Base-by-base conservation (phyloP, 257 asterid genomes). In the Anisodus acutangulus region DNA sequence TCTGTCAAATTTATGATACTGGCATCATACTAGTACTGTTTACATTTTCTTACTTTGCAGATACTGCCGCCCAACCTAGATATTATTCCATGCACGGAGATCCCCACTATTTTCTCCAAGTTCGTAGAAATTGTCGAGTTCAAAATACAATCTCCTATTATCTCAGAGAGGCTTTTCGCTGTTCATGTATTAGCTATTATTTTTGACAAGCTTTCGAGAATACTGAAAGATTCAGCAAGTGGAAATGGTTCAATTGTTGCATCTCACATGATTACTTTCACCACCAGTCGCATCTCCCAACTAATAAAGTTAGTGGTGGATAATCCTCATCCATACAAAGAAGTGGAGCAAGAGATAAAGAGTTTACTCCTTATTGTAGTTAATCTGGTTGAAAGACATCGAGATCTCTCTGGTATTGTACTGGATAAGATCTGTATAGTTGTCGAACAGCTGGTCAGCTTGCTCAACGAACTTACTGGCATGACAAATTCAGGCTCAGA, bases 201-300 rank as follows among this genome's bases (percentile, higher is more conserved):
- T 84, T 90, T 91, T 57, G 90, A 86, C 85, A 91, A 89, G 86
- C 88, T 92, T 78, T 86, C 90, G 81, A 90, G 91, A 91, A 89
- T 88, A 89, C 85, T 71, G 64, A 91, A 90, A 85, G 80, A 85
- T 79, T 86, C 78, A 80, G 86, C 89, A 39, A 87, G 76, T 84
- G 91, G 84, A 87, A 84, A 81, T 82, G 92, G 88, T 76, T 49
- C 80, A 82, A 66, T 84, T 86, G 84, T 92, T 84, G 94, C 93
- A 72, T 83, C 80, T 35, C 86, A 86, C 87, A 76, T 89, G 84
- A 86, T 89, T 84, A 85, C 91, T 47, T 90, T 92, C 70, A 82
- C 91, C 79, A 66, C 90, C 22, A 89, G 94, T 85, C 90, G 84
- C 57, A 83, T 93, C 85, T 87, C 89, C 60, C 82, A 70, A 78